Percentiles rank a stretch among this genome's conserved stretches.
phyloP scores from a whole-genome alignment of 768 basidiomycete genomes.

The Leccinum longicurvipes region DNA sequence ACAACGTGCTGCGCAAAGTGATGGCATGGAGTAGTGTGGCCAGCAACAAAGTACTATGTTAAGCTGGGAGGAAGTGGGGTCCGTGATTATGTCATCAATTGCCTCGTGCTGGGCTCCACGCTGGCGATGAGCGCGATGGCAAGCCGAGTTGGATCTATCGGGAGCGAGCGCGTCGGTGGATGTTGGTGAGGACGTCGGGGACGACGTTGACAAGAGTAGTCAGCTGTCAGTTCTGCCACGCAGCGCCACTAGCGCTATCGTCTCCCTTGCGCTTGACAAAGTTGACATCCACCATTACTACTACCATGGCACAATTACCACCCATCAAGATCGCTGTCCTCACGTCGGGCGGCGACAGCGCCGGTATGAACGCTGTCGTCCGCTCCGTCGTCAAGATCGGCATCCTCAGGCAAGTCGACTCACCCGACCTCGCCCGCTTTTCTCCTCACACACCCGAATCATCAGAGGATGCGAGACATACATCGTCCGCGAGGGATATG shows the following conservation, averaged over 20 bases:
- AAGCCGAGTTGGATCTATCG: not conserved
- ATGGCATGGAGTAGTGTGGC: not conserved
- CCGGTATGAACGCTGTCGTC: constrained; percentile 96
- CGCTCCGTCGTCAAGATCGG: constrained; percentile 90
- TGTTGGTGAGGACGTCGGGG: not conserved
- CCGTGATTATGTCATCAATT: constrained; percentile 14
- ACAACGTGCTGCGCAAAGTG: constrained; percentile 3
- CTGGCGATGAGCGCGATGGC: not conserved
- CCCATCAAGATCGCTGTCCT: constrained; percentile 89
- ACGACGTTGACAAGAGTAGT: not conserved
- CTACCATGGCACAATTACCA: not conserved
- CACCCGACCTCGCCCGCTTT: not conserved
- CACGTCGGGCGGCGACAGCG: constrained; percentile 96
- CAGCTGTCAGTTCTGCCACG: not conserved
- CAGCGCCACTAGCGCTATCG: not conserved
- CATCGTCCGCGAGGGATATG: constrained; percentile 97
- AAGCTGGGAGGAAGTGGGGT: too few relatives aligned
- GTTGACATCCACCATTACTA: not conserved
- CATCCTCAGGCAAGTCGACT: constrained; percentile 70
- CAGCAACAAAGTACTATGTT: not conserved
- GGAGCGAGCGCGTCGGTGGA: not conserved
- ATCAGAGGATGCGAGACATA: constrained; percentile 90
- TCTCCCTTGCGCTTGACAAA: not conserved
- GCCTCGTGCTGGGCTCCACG: not conserved
- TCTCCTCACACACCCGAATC: not conserved